These are phyloP conservation scores for Kodamaea ohmeri DNA, from an alignment of 1,139 yeast genomes.

Conservation along the genomic window DNA sequence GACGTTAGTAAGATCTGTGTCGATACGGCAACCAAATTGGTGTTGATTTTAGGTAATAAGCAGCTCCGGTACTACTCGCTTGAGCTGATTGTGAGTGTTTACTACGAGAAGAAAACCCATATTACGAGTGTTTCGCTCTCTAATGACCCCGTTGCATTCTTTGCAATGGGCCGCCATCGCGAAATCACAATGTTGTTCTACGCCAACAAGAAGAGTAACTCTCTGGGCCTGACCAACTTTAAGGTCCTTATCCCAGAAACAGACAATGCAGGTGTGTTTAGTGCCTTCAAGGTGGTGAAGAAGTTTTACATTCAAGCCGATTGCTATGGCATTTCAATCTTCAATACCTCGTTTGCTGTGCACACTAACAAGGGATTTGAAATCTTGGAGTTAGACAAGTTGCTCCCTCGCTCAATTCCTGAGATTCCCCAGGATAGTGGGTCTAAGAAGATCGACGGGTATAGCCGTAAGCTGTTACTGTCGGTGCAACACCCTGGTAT, in stretches of 20 bases:
- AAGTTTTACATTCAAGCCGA: constrained; percentile 52
- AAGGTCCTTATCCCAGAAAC: constrained; percentile 50
- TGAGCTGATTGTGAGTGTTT: constrained; percentile 40
- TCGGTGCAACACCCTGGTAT: constrained; percentile 17
- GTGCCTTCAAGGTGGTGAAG: constrained; percentile 48
- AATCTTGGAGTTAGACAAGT: constrained; percentile 58
- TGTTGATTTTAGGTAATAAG: constrained; percentile 59
- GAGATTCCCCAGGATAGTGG: constrained; percentile 30
- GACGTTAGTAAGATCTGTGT: constrained; percentile 63
- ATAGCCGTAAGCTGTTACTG: constrained; percentile 23
- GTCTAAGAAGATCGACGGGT: constrained; percentile 32
- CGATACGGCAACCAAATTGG: constrained; percentile 53
- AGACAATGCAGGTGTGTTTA: constrained; percentile 50
- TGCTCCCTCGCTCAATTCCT: constrained; percentile 56
- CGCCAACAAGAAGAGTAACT: constrained; percentile 49
- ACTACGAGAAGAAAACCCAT: constrained; percentile 32
- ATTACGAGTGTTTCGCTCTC: constrained; percentile 36
- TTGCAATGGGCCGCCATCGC: constrained; percentile 60
- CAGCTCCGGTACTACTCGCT: constrained; percentile 62
- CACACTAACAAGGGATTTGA: constrained; percentile 72
- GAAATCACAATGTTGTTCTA: constrained; percentile 56
- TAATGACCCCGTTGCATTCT: constrained; percentile 45
- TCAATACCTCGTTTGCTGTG: constrained; percentile 62
- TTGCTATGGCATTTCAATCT: constrained; percentile 54
- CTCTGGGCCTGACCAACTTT: constrained; percentile 47